These are phyloP conservation scores for Limtongia smithiae DNA, from an alignment of 805 yeast species.

Conservation along the genomic window DNA sequence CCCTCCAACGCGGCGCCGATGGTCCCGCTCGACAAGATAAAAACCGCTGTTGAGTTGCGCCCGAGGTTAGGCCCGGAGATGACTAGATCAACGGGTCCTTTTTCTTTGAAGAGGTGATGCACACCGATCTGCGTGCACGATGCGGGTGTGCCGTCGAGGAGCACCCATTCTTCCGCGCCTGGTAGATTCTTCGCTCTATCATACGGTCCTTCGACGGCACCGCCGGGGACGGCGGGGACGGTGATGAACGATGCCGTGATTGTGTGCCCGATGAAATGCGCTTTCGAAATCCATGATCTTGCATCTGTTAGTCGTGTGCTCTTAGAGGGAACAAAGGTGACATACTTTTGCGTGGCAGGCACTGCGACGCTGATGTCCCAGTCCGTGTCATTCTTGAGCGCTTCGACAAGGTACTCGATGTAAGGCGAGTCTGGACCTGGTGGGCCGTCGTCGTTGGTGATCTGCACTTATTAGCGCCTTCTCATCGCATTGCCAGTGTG, in stretches of 20 bases:
- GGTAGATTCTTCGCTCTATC: slow-evolving; percentile 34
- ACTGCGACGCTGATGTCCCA: slow-evolving; percentile 85
- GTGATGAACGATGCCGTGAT: slow-evolving; percentile 44
- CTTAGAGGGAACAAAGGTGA: too few species aligned
- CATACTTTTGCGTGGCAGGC: slow-evolving; percentile 60
- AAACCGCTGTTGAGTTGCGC: slow-evolving; percentile 83
- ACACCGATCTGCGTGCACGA: slow-evolving; percentile 89
- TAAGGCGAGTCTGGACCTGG: slow-evolving; percentile 82
- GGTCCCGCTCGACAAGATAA: slow-evolving; percentile 88
- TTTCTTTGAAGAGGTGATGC: slow-evolving; percentile 54
- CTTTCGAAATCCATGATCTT: slow-evolving; percentile 98
- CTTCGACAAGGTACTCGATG: slow-evolving; percentile 73
- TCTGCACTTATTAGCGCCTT: slow-evolving; percentile 13
- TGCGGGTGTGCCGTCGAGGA: slow-evolving; percentile 93
- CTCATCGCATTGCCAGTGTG: not conserved
- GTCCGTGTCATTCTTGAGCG: slow-evolving; percentile 58
- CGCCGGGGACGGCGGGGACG: slow-evolving; percentile 11
- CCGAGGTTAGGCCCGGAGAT: slow-evolving; percentile 96
- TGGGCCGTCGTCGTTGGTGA: slow-evolving; percentile 97
- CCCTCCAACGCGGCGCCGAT: slow-evolving; percentile 97
- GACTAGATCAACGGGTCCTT: slow-evolving; percentile 73
- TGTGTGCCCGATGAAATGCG: slow-evolving; percentile 67
- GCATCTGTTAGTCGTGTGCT: too few species aligned
- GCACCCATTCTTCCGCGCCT: slow-evolving; percentile 67
- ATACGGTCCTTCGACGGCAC: slow-evolving; percentile 37